These are phyloP conservation scores for Euphorbia peplus DNA, from an alignment of 345 rosid species.

Conservation along the genomic window DNA sequence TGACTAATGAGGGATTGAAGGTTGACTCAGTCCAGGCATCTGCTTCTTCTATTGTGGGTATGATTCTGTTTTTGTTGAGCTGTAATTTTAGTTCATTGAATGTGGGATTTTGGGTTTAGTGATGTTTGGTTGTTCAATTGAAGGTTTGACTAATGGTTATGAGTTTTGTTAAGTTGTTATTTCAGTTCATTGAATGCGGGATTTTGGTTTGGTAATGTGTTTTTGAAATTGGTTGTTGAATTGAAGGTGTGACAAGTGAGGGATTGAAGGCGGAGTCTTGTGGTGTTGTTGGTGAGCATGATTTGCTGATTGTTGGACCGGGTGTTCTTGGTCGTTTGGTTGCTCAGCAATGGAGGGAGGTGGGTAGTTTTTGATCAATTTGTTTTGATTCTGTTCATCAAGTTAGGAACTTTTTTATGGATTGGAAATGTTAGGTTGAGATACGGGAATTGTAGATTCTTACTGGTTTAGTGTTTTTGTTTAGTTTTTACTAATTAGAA, in stretches of 20 bases:
- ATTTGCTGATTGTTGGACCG: slow-evolving; percentile 86
- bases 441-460: not conserved
- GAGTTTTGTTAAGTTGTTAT: too few species aligned
- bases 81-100: too few species aligned
- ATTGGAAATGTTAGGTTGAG: not conserved
- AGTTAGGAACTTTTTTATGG: not conserved
- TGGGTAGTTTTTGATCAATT: slow-evolving; percentile 21
- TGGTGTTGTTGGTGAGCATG: slow-evolving; percentile 54
- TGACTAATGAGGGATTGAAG: too few species aligned
- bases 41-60: slow-evolving; percentile 28
- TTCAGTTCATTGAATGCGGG: not conserved
- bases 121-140: not conserved
- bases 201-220: not conserved
- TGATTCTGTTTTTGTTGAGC: not conserved
- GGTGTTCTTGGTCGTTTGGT: slow-evolving; percentile 98
- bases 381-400: slow-evolving; percentile 1
- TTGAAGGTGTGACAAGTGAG: slow-evolving; percentile 47
- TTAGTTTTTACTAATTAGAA: too few species aligned
- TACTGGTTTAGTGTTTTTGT: not conserved
- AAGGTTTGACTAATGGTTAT: not conserved
- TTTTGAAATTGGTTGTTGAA: slow-evolving; percentile 21
- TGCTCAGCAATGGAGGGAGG: slow-evolving; percentile 85
- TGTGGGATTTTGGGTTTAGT: too few species aligned
- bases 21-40: slow-evolving; percentile 32
- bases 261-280: slow-evolving; percentile 43